These are phyloP conservation scores for Metarhizium rileyi DNA, from an alignment of 2,329 filamentous ascomycete genomes.

Conservation along the genomic window DNA sequence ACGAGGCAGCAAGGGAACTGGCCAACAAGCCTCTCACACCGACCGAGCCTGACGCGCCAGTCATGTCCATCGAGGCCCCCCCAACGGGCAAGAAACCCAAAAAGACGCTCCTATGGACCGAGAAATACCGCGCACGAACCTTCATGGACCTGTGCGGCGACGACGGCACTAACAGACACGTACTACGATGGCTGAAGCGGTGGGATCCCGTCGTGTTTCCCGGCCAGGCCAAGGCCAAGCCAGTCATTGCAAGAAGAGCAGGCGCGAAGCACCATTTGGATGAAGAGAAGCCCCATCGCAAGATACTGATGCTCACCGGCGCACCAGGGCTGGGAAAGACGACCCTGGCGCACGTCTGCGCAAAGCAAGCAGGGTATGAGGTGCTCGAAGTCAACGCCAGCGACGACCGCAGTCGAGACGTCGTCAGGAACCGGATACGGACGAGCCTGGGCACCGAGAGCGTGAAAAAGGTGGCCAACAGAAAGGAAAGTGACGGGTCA, in stretches of 20 bases:
- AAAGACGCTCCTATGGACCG: conserved; percentile 72
- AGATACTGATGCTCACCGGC: conserved; percentile 82
- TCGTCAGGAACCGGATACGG: conserved; percentile 83
- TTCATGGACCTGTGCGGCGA: conserved; percentile 94
- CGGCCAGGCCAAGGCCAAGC: conserved; percentile 52
- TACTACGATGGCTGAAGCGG: conserved; percentile 84
- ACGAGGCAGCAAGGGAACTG: conserved; percentile 55
- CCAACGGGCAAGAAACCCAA: conserved; percentile 29
- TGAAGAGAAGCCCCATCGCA: conserved; percentile 70
- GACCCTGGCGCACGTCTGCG: conserved; percentile 91
- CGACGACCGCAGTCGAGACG: conserved; percentile 80
- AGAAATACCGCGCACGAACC: conserved; percentile 87
- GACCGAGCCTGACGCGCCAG: conserved; percentile 21
- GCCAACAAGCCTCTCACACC: conserved; percentile 23
- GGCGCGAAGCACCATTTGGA: conserved; percentile 35
- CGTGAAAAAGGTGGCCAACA: conserved; percentile 64
- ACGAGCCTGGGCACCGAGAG: conserved; percentile 92
- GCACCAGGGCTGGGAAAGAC: conserved; percentile 94
- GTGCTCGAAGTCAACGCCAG: conserved; percentile 97
- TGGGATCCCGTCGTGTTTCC: conserved; percentile 95
- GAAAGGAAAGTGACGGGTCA: conserved; percentile 42
- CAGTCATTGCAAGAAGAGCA: conserved; percentile 32
- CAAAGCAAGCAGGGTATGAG: conserved; percentile 89
- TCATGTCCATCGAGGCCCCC: conserved; percentile 33
- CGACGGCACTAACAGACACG: conserved; percentile 82